Evolutionary conservation across 2,329 filamentous ascomycete species (phyloP).

Genomic region (Claviceps quebecensis): DNA sequence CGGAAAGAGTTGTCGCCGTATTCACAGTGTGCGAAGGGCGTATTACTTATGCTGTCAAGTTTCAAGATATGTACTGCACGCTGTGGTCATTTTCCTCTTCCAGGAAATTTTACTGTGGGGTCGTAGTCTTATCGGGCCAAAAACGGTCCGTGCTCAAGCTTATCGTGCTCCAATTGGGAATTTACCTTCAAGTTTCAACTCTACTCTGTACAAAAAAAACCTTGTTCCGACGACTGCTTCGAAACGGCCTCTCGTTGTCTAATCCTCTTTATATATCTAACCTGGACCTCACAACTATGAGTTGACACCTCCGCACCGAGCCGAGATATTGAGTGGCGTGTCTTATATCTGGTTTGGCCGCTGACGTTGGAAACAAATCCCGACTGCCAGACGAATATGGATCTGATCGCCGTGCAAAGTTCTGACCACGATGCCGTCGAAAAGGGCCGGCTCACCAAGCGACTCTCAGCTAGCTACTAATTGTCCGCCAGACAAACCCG

Average conservation of each 20-base stretch:
- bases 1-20: background rate
- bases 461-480: background rate
- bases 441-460: background rate
- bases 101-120: slow-evolving; percentile 3
- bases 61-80: background rate
- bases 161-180: background rate
- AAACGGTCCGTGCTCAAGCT: slow-evolving; percentile 1
- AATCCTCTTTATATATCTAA: no score
- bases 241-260: no score
- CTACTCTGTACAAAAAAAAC: no score
- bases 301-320: no score
- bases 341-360: no score
- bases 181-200: no score
- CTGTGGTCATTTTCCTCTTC: background rate
- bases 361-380: no score
- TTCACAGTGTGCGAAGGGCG: background rate
- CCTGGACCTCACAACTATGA: no score
- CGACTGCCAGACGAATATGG: no score
- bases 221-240: no score
- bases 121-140: background rate
- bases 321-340: no score
- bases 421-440: background rate
- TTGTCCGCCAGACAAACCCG: background rate
- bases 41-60: background rate
- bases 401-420: background rate